Evolutionary conservation across 2,329 filamentous ascomycete species (phyloP).

Genomic region (Alternaria brassicae): DNA sequence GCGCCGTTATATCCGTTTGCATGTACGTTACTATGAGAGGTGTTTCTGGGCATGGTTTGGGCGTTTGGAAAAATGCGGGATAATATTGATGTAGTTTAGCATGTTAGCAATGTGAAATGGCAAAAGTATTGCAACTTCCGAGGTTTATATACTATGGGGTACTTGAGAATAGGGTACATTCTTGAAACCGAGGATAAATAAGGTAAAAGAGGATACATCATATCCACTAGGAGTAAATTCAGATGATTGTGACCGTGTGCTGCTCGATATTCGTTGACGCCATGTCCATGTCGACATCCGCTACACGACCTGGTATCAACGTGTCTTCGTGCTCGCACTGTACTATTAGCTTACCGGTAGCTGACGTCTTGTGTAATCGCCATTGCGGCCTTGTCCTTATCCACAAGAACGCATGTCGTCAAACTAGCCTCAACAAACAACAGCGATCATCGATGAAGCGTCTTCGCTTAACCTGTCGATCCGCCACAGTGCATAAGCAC

Average conservation of each 20-base stretch:
- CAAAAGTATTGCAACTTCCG: neutral
- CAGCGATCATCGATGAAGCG: conserved; percentile 16
- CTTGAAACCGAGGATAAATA: too few relatives aligned
- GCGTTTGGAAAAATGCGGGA: conserved; percentile 10
- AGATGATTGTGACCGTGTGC: too few relatives aligned
- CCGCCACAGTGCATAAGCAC: conserved; percentile 23
- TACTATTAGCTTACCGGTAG: neutral
- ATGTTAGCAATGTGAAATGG: conserved; percentile 2
- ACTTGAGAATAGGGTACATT: neutral
- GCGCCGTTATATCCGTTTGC: neutral
- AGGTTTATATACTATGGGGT: neutral
- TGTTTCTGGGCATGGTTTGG: conserved; percentile 6
- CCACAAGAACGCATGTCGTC: conserved; percentile 17
- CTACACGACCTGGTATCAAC: neutral
- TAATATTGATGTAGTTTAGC: conserved; percentile 7
- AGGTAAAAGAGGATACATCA: too few relatives aligned
- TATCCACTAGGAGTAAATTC: too few relatives aligned
- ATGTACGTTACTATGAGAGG: conserved; percentile 6
- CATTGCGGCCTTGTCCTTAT: conserved; percentile 1
- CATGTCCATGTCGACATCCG: too few relatives aligned
- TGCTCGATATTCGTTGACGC: too few relatives aligned
- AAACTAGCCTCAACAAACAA: conserved; percentile 26
- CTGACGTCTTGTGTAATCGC: neutral
- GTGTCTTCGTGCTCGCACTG: neutral
- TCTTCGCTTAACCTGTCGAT: conserved; percentile 19